Evolutionary conservation across 2,329 filamentous ascomycete genomes (phyloP).

Genomic region (Monilinia fructicola): DNA sequence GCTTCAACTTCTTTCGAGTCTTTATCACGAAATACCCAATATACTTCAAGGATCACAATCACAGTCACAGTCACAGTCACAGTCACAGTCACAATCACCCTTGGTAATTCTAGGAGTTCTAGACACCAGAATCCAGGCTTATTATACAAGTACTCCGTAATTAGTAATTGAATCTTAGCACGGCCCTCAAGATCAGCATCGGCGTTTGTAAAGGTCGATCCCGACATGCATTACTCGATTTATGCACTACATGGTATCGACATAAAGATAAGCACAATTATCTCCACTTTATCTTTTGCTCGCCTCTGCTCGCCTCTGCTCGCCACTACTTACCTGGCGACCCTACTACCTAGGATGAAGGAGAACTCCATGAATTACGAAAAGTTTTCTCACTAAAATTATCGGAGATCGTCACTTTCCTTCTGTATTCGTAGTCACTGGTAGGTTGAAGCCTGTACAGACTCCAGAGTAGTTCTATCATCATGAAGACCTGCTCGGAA

Average conservation of each 20-base stretch:
- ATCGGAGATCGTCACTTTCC: background rate
- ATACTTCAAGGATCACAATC: background rate
- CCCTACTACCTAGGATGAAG: background rate
- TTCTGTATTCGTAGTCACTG: background rate
- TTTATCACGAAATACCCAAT: background rate
- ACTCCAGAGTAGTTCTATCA: background rate
- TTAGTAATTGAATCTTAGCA: background rate
- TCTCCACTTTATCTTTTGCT: background rate
- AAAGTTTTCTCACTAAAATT: background rate
- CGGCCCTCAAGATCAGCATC: background rate
- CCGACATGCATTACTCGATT: background rate
- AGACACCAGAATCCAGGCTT: background rate
- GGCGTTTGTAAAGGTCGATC: constrained; percentile 6
- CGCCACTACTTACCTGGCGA: too few species aligned
- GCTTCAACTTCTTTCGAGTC: background rate
- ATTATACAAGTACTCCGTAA: too few species aligned
- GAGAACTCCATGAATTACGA: background rate
- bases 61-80: too few species aligned
- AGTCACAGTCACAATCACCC: background rate
- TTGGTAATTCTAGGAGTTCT: background rate
- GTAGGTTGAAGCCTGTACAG: too few species aligned
- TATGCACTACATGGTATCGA: background rate
- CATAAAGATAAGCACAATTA: background rate
- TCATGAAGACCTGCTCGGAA: background rate
- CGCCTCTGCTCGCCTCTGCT: background rate